Evolutionary conservation across 257 asterid genomes (phyloP), one percentile per base, ranked within the genome.

Genomic region (Plantago elongata): DNA sequence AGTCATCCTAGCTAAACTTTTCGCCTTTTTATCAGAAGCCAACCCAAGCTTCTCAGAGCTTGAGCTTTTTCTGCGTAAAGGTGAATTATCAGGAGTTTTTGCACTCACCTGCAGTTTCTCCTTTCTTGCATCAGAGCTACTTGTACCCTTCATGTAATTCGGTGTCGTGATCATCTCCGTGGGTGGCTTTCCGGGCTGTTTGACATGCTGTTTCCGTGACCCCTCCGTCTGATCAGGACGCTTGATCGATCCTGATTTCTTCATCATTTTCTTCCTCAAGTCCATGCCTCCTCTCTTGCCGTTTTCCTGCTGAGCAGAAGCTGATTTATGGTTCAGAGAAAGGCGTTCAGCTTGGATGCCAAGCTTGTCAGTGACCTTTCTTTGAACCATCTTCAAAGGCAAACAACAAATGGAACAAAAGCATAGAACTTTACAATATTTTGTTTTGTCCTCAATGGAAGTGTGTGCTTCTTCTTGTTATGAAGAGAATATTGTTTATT

Each of bases 141-240:
- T 73, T 50, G 98, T 91, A 69, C 95, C 62, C 81, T 83, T 88
- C 98, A 91, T 91, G 78, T 91, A 88, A 60, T 86, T 91, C 13
- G 96, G 95, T 15, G 57, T 67, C 8, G 69, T 69, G 15, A 64
- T 13, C 34, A 45, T 27, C 8, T 61, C 71, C 46, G 78, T 67
- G 17, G 77, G 70, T 10, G 86, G 81, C 18, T 76, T 70, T 44
- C 71, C 78, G 13, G 78, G 77, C 7, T 50, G 81, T 49, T 74
- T 74, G 15, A 72, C 64, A 55, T 72, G 69, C 37, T 57, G 43
- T 57, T 48, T 68, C 40, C 18, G 67, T 7, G 74, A 64, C 38
- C 38, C 44, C 54, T 58, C 77, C 3, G 55, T 38, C 17, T 78
- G n/a, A n/a, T n/a, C 76, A 0, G 68, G 63, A 47, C 52, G 81